Conservation (phyloP, 495 filamentous ascomycete genomes). For the Cladorrhinum samala region DNA sequence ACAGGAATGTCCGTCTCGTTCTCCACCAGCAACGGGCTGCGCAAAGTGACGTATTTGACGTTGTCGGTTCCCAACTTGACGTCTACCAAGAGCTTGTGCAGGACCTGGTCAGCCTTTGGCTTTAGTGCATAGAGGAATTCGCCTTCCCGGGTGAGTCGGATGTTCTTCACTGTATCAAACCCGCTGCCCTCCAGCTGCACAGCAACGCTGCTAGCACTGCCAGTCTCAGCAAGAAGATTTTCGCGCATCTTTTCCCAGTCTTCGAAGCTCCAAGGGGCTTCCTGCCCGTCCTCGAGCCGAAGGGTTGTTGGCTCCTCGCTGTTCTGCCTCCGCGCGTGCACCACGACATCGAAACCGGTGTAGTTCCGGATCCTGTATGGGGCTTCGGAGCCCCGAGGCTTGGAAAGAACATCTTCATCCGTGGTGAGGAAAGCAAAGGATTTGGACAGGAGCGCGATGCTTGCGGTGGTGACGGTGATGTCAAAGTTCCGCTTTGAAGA, state of each 20-base stretch:
- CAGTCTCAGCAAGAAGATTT: slow-evolving; percentile 72
- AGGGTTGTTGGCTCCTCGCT: slow-evolving; percentile 55
- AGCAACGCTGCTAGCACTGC: slow-evolving; percentile 66
- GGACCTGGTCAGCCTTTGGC: slow-evolving; percentile 66
- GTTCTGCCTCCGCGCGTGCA: slow-evolving; percentile 68
- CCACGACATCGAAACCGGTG: slow-evolving; percentile 81
- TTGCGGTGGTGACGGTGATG: slow-evolving; percentile 85
- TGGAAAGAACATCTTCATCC: slow-evolving; percentile 88
- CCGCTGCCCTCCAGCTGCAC: slow-evolving; percentile 86
- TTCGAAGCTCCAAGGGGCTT: slow-evolving; percentile 92
- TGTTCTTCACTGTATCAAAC: slow-evolving; percentile 82
- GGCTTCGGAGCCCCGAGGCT: slow-evolving; percentile 84
- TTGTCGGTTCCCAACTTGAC: slow-evolving; percentile 86
- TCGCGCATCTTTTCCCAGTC: slow-evolving; percentile 92
- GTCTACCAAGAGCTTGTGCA: slow-evolving; percentile 87
- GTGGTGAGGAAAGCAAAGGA: slow-evolving; percentile 84
- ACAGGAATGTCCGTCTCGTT: slow-evolving; percentile 96
- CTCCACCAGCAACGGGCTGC: slow-evolving; percentile 92
- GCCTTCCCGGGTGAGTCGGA: slow-evolving; percentile 88
- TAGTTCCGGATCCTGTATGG: slow-evolving; percentile 93
- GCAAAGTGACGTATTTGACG: slow-evolving; percentile 94
- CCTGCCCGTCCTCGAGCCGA: slow-evolving; percentile 83
- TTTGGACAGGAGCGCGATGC: slow-evolving; percentile 87
- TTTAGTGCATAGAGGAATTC: slow-evolving; percentile 84
- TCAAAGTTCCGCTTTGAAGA: slow-evolving; percentile 86